Base-by-base conservation (phyloP, 1,284 basidiomycete genomes). In the Tilletia caries region DNA sequence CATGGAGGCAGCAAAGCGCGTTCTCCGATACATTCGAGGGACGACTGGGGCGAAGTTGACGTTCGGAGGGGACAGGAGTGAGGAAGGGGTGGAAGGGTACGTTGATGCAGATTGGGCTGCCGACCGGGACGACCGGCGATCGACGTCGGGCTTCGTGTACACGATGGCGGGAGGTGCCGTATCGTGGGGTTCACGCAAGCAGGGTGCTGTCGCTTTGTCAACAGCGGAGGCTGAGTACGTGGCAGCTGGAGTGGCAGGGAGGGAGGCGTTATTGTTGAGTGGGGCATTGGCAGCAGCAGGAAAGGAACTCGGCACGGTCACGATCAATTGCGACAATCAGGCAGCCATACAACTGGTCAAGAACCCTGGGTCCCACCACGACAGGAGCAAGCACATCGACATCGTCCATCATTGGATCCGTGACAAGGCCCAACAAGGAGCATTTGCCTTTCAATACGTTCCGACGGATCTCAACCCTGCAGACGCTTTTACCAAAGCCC, bases 11-110 rank as follows among this genome's bases (percentile, higher is more conserved):
- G 83, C 84, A 0, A 83, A 85, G 20, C 80, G 81, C 3, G 80
- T 86, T 4, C 76, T 87, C 0, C 79, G 80, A 0, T 88, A 88
- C 72, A 81, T 88, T 62, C 32, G 58, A n/a, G 84, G 91, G 81
- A 92, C 86, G 0, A 58, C 73, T 5, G 60, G 79, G 18, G 65
- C 83, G 13, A 74, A 76, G 48, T 79, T 86, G 23, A 66, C 67
- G 2, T n/a, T n/a, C n/a, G n/a, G n/a, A n/a, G n/a, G n/a, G n/a
- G n/a, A n/a, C n/a, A n/a, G n/a, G n/a, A n/a, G n/a, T n/a, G n/a
- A n/a, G n/a, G n/a, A n/a, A n/a, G n/a, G n/a, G n/a, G n/a, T n/a
- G n/a, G n/a, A n/a, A 4, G 58, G 58, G 10, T 71, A 18, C 44
- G 37, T 34, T 52, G 71, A 74, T 37, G 29, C 60, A 10, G 68